phyloP scores from a whole-genome alignment of 192 early-diverging fungal species.

The Backusella australiensis region DNA sequence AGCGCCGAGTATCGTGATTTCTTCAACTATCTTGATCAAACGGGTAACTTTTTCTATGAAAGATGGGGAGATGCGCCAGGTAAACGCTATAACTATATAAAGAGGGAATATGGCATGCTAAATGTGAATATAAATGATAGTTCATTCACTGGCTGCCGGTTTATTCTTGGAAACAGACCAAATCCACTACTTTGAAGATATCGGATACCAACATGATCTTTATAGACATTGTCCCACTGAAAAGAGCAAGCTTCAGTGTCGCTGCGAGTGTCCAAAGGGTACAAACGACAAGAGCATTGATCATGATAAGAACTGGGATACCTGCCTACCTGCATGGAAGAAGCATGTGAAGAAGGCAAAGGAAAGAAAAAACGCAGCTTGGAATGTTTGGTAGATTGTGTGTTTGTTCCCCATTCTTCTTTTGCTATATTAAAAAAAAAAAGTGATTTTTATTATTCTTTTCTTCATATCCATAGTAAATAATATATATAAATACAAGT shows the following conservation, averaged over 20 bases:
- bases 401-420: background rate
- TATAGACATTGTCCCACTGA: slow-evolving; percentile 63
- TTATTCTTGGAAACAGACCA: slow-evolving; percentile 58
- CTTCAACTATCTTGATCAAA: slow-evolving; percentile 64
- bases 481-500: no score
- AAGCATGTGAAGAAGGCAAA: slow-evolving; percentile 35
- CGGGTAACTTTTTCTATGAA: slow-evolving; percentile 76
- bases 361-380: slow-evolving; percentile 13
- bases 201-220: slow-evolving; percentile 68
- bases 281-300: slow-evolving; percentile 32
- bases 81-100: background rate
- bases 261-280: slow-evolving; percentile 34
- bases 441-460: background rate
- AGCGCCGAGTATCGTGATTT: slow-evolving; percentile 55
- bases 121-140: slow-evolving; percentile 18
- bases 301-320: slow-evolving; percentile 33
- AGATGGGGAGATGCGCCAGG: slow-evolving; percentile 80
- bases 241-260: slow-evolving; percentile 26
- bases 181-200: slow-evolving; percentile 74
- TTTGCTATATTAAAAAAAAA: background rate
- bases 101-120: background rate
- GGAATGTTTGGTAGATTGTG: background rate
- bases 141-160: slow-evolving; percentile 66
- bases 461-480: no score
- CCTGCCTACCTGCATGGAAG: slow-evolving; percentile 32